Base-by-base conservation (phyloP, 495 filamentous ascomycete species). In the Penicillium canescens region DNA sequence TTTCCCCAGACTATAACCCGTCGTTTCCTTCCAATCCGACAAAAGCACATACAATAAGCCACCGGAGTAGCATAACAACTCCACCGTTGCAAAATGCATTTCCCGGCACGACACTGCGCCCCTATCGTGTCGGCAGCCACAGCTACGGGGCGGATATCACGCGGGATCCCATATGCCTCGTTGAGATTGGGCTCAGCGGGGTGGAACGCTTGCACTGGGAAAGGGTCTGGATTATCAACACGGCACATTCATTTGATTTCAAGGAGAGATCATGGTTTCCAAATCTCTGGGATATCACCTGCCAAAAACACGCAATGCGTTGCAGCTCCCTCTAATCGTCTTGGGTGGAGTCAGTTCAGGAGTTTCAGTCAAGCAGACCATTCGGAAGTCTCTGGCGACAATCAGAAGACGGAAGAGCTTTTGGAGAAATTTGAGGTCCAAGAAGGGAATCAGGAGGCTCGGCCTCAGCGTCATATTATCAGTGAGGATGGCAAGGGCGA, bases 331-430 rank as follows among this genome's bases (percentile, higher is more conserved):
- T 26, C 18, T 12, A 23, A 40, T 8, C 26, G 36, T 9, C 18
- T 33, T 23, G 28, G 35, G 14, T 54, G 45, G 26, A 42, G 26
- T 3, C 64, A 67, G 26, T 34, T n/a, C 16, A 52, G 64, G 7
- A 50, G 20, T 11, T 56, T 67, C 20, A 54, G 43, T 36, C 58
- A 55, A 21, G 62, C 54, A 39, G 62, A 65, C 12, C 59, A 62
- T 20, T 38, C 59, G 7, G 52, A 62, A 39, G 44, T 24, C 16
- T 52, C 60, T 14, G 42, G 54, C 13, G 54, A 65, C 13, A 62
- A 54, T n/a, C 50, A 58, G 24, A 56, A 42, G 49, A 52, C 57
- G 4, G 62, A 68, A 41, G 57, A 68, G 8, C 13, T 65, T 9
- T 45, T 65, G 18, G 61, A 67, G 42, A 37, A 52, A 8, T 45